These are phyloP conservation scores for Curvularia spicifera DNA, from an alignment of 2,329 filamentous ascomycete species.

Conservation along the genomic window DNA sequence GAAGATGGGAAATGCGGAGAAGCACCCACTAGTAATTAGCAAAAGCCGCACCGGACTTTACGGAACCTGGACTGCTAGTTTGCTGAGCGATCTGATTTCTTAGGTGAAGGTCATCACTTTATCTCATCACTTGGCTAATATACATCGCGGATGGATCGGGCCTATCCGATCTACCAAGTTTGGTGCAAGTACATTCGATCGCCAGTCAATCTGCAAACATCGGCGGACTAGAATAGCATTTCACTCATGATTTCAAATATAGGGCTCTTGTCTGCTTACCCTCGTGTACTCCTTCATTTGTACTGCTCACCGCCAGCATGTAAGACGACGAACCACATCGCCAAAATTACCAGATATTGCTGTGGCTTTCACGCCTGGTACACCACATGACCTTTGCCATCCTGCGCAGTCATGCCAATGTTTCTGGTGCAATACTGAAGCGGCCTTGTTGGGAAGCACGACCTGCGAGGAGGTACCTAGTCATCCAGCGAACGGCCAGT, in stretches of 20 bases:
- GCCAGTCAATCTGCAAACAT: background rate
- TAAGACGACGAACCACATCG: background rate
- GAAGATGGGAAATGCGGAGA: background rate
- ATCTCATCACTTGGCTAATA: background rate
- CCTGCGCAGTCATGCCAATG: background rate
- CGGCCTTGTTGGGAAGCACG: background rate
- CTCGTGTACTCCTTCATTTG: background rate
- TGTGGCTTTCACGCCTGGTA: background rate
- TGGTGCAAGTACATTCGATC: background rate
- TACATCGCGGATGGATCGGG: background rate
- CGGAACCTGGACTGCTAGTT: background rate
- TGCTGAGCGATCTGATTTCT: background rate
- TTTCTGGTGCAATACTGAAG: background rate
- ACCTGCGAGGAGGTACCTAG: background rate
- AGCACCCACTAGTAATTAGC: background rate
- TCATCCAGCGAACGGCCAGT: background rate
- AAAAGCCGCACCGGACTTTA: background rate
- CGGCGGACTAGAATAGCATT: background rate
- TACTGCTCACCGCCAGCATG: background rate
- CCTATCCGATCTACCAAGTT: background rate
- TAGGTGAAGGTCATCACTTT: background rate
- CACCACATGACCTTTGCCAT: background rate
- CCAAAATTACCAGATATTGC: background rate
- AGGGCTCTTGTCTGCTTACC: background rate
- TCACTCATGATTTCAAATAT: background rate